phyloP scores from a whole-genome alignment of 352 stramenopile genomes.

The Pythium periplocum region DNA sequence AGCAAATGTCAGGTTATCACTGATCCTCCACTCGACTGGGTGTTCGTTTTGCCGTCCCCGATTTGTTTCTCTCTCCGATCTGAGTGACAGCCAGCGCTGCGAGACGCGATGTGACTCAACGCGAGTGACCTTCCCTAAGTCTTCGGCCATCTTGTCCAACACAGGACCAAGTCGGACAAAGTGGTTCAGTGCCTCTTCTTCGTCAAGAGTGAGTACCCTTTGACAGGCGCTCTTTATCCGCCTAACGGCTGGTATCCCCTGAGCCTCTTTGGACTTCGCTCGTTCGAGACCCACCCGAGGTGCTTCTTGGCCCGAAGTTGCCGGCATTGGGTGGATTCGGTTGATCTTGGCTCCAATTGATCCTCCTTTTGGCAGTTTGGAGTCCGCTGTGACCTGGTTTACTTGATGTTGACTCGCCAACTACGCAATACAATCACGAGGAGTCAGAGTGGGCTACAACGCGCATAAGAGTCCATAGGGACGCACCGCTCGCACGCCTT shows the following conservation, averaged over 20 bases:
- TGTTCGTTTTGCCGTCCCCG: neutral
- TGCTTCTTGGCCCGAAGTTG: slow-evolving; percentile 1
- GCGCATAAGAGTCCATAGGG: too few relatives aligned
- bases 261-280: too few relatives aligned
- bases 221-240: neutral
- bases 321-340: neutral
- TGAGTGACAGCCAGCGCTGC: neutral
- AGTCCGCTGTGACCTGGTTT: neutral
- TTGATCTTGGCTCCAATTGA: slow-evolving; percentile 5
- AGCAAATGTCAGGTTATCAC: slow-evolving; percentile 12
- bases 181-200: slow-evolving; percentile 34
- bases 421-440: too few relatives aligned
- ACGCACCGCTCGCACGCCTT: too few relatives aligned
- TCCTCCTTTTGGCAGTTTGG: neutral
- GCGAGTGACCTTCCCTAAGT: slow-evolving; percentile 35
- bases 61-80: slow-evolving; percentile 2
- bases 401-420: too few relatives aligned
- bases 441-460: too few relatives aligned
- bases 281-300: neutral
- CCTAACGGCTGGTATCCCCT: too few relatives aligned
- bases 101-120: slow-evolving; percentile 25
- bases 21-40: slow-evolving; percentile 11
- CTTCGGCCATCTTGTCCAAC: slow-evolving; percentile 34
- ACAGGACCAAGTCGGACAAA: slow-evolving; percentile 43
- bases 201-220: slow-evolving; percentile 4